Evolutionary conservation across 371 early-diverging fungal species (phyloP).

Genomic region (Apophysomyces elegans): DNA sequence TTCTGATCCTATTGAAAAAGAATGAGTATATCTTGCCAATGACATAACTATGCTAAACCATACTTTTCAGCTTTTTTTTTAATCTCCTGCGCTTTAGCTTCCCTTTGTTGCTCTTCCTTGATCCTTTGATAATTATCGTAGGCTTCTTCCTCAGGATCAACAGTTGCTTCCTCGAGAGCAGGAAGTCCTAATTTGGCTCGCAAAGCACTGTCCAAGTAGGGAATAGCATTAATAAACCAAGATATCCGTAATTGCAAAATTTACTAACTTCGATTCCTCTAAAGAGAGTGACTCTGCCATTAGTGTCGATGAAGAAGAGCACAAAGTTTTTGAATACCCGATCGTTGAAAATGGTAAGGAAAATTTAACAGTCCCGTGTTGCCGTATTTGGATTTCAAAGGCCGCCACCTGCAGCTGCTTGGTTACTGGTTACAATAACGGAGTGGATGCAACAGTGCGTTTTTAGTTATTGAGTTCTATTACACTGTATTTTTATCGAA

Average conservation of each 20-base stretch:
- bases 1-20: constrained; percentile 52
- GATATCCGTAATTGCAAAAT: background rate
- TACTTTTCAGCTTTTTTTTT: constrained; percentile 62
- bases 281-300: constrained; percentile 57
- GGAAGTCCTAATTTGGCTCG: constrained; percentile 75
- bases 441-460: no score
- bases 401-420: no score
- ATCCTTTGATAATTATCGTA: constrained; percentile 66
- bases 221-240: background rate
- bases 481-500: no score
- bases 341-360: no score
- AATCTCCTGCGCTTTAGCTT: constrained; percentile 51
- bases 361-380: no score
- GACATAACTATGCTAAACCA: constrained; percentile 13
- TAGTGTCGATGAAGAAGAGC: background rate
- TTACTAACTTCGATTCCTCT: constrained; percentile 67
- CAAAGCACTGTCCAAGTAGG: constrained; percentile 46
- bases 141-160: constrained; percentile 59
- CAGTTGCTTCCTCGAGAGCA: constrained; percentile 55
- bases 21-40: no score
- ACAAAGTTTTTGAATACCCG: no score
- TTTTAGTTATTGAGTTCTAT: no score
- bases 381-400: no score
- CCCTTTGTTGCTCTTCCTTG: constrained; percentile 55
- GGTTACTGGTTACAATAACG: no score